Evolutionary conservation across 1,139 yeast genomes (phyloP), one percentile per base, ranked within the genome.

Genomic region (Hyphopichia wangnamkhiaoensis): DNA sequence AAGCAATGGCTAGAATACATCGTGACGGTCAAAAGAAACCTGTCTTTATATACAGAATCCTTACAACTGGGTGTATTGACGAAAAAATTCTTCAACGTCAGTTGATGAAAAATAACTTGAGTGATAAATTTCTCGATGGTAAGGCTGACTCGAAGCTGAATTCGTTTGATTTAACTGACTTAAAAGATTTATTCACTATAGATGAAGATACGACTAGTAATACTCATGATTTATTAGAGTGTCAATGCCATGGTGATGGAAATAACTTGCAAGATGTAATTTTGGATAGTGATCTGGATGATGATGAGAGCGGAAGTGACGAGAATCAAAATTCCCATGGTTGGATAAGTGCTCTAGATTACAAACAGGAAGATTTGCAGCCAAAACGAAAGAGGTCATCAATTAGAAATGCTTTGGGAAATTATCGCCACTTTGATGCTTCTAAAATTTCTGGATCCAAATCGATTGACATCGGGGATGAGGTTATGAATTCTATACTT

Each of bases 51-150:
- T 94, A 93, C 56, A 72, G 98, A 47, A 61, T 93, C n/a, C 65
- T 85, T 35, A 84, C 91, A 0, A 80, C 95, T 0, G 98, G 98
- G 0, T 82, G 91, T 43, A 87, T 93, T 33, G 99, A 93, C 58
- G 99, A 93, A 56, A 93, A 93, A 63, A 90, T 93, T 5, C 83
- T 86, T 46, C 98, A 93, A 59, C 71, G 99, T n/a, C 98, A 93
- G 56, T 68, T 90, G 42, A 83, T 89, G 72, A 93, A 94, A 59
- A 80, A 71, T 43, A 91, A 84, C 39, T 63, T 93, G 38, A 87
- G 96, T 36, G 84, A 84, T 44, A 82, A 82, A 46, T 85, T 93
- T 52, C 65, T 93, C 49, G 93, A 85, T 52, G 68, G 71, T 36
- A 70, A 71, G 30, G 47, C 48, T 5, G 67, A 66, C 12, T 63